Base-by-base conservation (phyloP, 208 protist genomes). In the Acanthamoeba castellanii region DNA sequence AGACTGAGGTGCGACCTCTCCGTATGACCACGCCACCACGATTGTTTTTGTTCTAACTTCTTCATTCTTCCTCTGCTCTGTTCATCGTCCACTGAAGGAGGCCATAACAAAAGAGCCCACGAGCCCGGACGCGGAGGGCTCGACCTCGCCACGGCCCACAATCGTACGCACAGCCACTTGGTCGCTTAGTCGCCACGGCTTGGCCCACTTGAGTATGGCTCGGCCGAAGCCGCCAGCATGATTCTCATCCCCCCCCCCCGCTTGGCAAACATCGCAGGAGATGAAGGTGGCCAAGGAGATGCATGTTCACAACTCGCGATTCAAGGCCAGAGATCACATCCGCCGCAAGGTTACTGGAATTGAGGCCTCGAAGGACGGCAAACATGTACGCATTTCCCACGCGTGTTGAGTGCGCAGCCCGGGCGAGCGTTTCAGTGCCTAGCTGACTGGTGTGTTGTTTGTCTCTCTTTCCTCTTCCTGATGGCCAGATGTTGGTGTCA, bases 401-500 rank as follows among this genome's bases (percentile, higher is more conserved):
- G 22, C 8, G 50, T 32, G 30, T 64, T 14, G 45, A 14, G 47
- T 16, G 27, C 78, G 66, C 66, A 42, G 37, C 6, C 37, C 37
- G 37, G 37, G 37, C 37, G 37, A 42, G 37, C 6, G 37, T 42
- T 1, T 42, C 37, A 1, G 37, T 42, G 37, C 37, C 37, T 1
- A 42, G 37, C 37, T 42, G 37, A 42, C 37, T 3, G 37, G 32
- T 76, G 27, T 76, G 30, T 45, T 16, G 30, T 22, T 45, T 0
- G 81, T 4, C n/a, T 3, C 37, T 42, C 6, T 3, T 42, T 3
- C 37, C 6, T 3, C 37, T 42, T 42, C 37, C 37, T 42, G 37
- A 42, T 42, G 37, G 37, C 37, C 37, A 96, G 95, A 89, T 97
- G 27, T 94, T 98, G 45, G 95, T 98, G 18, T 96, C 96, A n/a